phyloP scores from a whole-genome alignment of 768 basidiomycete species.

The Mycena polygramma region DNA sequence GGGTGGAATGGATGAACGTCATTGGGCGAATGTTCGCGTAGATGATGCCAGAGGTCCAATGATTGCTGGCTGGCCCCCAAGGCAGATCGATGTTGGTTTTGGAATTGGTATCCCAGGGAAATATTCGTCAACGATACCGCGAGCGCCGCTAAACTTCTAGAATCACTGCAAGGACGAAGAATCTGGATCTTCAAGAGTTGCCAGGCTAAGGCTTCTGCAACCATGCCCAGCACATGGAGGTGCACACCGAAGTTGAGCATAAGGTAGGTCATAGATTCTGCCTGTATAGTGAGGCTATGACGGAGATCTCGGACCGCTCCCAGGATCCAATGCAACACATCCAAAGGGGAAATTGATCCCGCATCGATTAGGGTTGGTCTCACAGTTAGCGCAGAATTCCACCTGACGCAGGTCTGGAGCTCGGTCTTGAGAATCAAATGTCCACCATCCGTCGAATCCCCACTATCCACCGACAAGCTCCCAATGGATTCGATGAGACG shows the following conservation, averaged over 20 bases:
- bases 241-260: background rate
- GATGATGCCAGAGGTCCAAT: slow-evolving; percentile 6
- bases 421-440: background rate
- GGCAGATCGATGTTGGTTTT: slow-evolving; percentile 1
- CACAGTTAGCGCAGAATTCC: too few species aligned
- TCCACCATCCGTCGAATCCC: background rate
- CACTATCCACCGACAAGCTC: background rate
- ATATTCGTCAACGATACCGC: background rate
- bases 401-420: background rate
- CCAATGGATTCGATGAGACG: slow-evolving; percentile 13
- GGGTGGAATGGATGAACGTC: background rate
- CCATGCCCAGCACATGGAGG: background rate
- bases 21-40: background rate
- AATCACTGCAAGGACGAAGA: background rate
- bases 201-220: background rate
- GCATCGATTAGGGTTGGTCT: background rate
- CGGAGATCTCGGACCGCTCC: background rate
- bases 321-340: background rate
- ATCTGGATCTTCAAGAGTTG: background rate
- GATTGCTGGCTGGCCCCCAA: slow-evolving; percentile 22
- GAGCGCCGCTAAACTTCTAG: background rate
- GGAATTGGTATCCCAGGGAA: background rate
- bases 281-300: too few species aligned
- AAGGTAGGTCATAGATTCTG: background rate
- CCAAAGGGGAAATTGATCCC: background rate